Conservation (phyloP, 306 rosid genomes). For the Cicer bijugum region DNA sequence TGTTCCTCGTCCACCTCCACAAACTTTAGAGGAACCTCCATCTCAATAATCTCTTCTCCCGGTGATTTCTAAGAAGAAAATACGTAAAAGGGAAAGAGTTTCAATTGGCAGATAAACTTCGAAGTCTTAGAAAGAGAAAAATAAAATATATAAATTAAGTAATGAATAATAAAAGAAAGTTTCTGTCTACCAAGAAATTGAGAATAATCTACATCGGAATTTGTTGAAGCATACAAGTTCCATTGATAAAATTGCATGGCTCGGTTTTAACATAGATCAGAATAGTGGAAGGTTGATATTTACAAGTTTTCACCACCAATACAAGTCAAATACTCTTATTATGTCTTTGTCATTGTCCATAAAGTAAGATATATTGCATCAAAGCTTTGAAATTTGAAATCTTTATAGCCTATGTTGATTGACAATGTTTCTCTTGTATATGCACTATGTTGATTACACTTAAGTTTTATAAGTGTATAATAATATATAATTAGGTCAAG, state of each 20-base stretch:
- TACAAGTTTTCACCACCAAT: conserved; percentile 13
- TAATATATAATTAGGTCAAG: conserved; percentile 9
- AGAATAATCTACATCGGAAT: conserved; percentile 32
- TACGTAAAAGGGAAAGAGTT: conserved; percentile 32
- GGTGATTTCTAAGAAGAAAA: conserved; percentile 59
- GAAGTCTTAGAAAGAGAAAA: not conserved
- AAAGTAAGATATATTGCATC: not conserved
- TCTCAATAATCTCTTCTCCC: conserved; percentile 87
- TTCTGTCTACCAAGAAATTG: conserved; percentile 20
- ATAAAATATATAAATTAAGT: conserved; percentile 13
- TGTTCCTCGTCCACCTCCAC: conserved; percentile 98
- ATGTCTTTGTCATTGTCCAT: too few species aligned
- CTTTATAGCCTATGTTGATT: not conserved
- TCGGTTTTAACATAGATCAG: conserved; percentile 6
- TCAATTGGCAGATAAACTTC: conserved; percentile 11
- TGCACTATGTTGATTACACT: too few species aligned
- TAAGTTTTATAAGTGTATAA: not conserved
- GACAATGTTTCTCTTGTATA: not conserved
- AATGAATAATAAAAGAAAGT: conserved; percentile 13
- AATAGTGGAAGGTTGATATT: conserved; percentile 21
- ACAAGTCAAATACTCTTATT: too few species aligned
- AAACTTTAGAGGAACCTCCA: conserved; percentile 90
- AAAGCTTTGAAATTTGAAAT: not conserved
- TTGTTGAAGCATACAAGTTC: conserved; percentile 21
- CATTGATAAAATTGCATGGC: conserved; percentile 25